A percentile compares a stretch with the other conserved stretches of the same genome.
phyloP scores from a whole-genome alignment of 1,284 basidiomycete genomes.

The Kalmanozyma brasiliensis region DNA sequence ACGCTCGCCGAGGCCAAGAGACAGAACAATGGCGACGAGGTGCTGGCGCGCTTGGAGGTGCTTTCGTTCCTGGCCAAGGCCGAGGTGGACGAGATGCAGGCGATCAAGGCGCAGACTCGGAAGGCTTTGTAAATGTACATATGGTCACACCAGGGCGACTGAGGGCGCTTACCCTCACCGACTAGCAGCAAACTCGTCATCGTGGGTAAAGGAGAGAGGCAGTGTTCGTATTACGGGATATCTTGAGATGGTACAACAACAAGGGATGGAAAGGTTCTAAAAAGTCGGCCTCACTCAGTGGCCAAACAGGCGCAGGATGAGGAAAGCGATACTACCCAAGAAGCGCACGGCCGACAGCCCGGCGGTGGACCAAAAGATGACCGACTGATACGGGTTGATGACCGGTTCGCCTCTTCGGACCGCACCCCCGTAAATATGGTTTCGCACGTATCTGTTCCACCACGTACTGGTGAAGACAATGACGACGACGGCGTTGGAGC shows the following conservation, averaged over 20 bases:
- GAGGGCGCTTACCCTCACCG: too few species aligned
- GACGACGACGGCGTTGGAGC: slow-evolving; percentile 60
- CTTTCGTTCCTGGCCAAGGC: too few species aligned
- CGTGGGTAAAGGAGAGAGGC: too few species aligned
- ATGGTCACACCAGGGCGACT: too few species aligned
- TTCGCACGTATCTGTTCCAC: slow-evolving; percentile 43
- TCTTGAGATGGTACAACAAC: background rate
- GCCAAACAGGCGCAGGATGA: slow-evolving; percentile 49
- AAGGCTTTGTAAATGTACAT: too few species aligned
- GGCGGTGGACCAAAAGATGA: slow-evolving; percentile 50
- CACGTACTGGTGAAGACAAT: slow-evolving; percentile 55
- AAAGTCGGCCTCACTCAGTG: slow-evolving; percentile 21
- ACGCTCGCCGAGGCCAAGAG: too few species aligned
- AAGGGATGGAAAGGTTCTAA: background rate
- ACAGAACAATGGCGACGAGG: too few species aligned
- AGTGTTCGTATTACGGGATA: background rate
- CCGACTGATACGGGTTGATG: slow-evolving; percentile 46
- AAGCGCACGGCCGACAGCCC: slow-evolving; percentile 50
- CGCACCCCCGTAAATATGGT: slow-evolving; percentile 28
- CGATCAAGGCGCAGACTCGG: too few species aligned
- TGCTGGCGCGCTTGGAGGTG: too few species aligned
- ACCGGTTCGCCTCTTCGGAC: slow-evolving; percentile 26
- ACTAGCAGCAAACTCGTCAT: too few species aligned
- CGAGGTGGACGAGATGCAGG: too few species aligned
- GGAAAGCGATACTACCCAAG: slow-evolving; percentile 45